phyloP scores from a whole-genome alignment of 208 protist genomes.

The Crithidia brevicula region DNA sequence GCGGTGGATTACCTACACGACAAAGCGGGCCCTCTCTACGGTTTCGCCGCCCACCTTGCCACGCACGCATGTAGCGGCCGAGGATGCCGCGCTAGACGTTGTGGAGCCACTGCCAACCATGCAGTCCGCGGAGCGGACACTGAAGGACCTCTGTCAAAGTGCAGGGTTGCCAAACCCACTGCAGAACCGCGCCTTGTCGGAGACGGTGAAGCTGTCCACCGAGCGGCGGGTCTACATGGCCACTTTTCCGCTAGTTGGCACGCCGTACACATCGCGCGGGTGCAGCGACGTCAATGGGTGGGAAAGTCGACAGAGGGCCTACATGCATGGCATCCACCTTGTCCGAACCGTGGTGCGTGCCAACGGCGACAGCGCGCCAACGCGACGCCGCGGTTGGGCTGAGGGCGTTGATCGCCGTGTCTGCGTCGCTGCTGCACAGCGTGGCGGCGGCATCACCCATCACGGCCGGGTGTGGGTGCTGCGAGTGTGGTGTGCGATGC shows the following conservation, averaged over 20 bases:
- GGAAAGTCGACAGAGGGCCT: slow-evolving; percentile 60
- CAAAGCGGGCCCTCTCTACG: slow-evolving; percentile 18
- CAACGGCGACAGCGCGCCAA: slow-evolving; percentile 10
- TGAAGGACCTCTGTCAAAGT: slow-evolving; percentile 37
- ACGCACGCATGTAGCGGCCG: slow-evolving; percentile 25
- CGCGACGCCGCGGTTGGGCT: slow-evolving; percentile 8
- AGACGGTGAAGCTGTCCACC: neutral
- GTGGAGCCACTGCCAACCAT: slow-evolving; percentile 43
- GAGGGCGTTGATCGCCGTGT: slow-evolving; percentile 12
- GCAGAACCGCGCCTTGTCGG: neutral
- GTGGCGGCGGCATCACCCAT: slow-evolving; percentile 18
- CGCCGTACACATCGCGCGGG: slow-evolving; percentile 73
- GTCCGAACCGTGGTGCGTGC: slow-evolving; percentile 26
- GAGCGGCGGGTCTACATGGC: slow-evolving; percentile 48
- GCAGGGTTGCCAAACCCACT: slow-evolving; percentile 50
- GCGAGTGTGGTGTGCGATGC: slow-evolving; percentile 47
- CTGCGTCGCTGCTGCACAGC: slow-evolving; percentile 14
- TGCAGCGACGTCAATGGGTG: slow-evolving; percentile 24
- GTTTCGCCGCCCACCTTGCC: slow-evolving; percentile 21
- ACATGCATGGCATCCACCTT: slow-evolving; percentile 82
- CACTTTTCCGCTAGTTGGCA: slow-evolving; percentile 56
- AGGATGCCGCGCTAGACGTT: slow-evolving; percentile 35
- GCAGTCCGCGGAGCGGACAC: slow-evolving; percentile 22
- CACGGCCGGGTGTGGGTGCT: slow-evolving; percentile 55
- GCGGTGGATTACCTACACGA: neutral